Evolutionary conservation across 345 rosid species (phyloP).

Genomic region (Heritiera littoralis): DNA sequence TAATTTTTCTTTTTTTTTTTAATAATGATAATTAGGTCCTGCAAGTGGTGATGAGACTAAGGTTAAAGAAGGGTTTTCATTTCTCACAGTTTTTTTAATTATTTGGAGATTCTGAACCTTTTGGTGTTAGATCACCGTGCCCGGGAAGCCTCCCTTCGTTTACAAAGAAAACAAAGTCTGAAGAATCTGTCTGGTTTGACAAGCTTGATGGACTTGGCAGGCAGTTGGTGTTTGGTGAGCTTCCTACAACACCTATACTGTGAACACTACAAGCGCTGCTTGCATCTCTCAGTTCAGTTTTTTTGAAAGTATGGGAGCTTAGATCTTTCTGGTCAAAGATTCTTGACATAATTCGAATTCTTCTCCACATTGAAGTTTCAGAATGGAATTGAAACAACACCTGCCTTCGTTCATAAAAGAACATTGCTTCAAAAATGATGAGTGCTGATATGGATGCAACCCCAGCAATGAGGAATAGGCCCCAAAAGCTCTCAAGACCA

Average conservation of each 20-base stretch:
- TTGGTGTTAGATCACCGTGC: not conserved
- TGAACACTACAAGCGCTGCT: constrained; percentile 17
- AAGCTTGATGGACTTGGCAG: constrained; percentile 28
- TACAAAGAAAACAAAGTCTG: constrained; percentile 5
- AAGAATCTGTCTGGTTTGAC: constrained; percentile 12
- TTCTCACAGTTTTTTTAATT: no score
- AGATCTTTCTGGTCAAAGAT: constrained; percentile 39
- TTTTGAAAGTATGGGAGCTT: constrained; percentile 35
- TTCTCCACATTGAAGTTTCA: constrained; percentile 24
- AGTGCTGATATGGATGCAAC: constrained; percentile 32
- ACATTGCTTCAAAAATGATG: constrained; percentile 8
- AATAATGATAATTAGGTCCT: no score
- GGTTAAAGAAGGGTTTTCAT: no score
- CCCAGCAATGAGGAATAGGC: constrained; percentile 23
- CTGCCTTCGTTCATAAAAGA: not conserved
- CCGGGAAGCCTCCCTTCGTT: constrained; percentile 17
- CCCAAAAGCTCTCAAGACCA: not conserved
- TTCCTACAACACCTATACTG: constrained; percentile 5
- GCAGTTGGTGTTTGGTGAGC: constrained; percentile 14
- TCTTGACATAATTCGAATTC: constrained; percentile 24
- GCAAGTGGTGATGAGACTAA: no score
- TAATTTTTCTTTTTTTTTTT: no score
- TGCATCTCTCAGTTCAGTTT: not conserved
- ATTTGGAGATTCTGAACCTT: not conserved
- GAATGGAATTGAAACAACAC: not conserved